A percentile compares a stretch with the other conserved stretches of the same genome.
phyloP scores from a whole-genome alignment of 148 eudicot genomes.

The Amaranthus hypochondriacus region DNA sequence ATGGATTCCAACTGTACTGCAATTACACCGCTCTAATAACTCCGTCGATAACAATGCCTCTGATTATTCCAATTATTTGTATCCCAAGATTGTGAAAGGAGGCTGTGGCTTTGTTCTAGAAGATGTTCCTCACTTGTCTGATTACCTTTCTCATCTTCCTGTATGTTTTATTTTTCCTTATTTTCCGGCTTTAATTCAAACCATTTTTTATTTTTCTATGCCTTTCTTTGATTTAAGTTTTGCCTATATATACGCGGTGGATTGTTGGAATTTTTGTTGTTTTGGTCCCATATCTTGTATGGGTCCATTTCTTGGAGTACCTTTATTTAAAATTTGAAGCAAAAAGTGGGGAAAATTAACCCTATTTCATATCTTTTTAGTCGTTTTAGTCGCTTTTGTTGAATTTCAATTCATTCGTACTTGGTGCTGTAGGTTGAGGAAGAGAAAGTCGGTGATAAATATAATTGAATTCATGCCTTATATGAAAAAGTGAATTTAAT shows the following conservation, averaged over 20 bases:
- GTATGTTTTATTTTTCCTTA: constrained; percentile 5
- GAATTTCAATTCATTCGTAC: not conserved
- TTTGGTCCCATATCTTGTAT: not conserved
- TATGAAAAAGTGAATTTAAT: no score
- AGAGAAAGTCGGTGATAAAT: no score
- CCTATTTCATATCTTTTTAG: no score
- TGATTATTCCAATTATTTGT: not conserved
- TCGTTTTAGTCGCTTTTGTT: not conserved
- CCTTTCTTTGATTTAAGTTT: not conserved
- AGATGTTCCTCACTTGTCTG: constrained; percentile 45
- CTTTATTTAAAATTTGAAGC: not conserved
- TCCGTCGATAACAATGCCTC: not conserved
- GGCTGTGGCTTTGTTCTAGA: constrained; percentile 33
- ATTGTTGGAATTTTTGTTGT: not conserved
- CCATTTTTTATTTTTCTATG: not conserved
- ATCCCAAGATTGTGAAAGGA: constrained; percentile 22
- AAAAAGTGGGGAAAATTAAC: not conserved
- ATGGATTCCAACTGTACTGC: constrained; percentile 8
- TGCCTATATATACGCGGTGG: not conserved
- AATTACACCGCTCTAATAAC: not conserved
- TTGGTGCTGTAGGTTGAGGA: no score
- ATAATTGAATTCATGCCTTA: no score
- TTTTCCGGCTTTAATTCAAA: not conserved
- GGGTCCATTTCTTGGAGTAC: not conserved
- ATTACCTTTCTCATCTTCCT: constrained; percentile 29